Percentiles rank a stretch among this genome's conserved stretches.
phyloP scores from a whole-genome alignment of 805 yeast species.

The Wickerhamomyces chambardii region DNA sequence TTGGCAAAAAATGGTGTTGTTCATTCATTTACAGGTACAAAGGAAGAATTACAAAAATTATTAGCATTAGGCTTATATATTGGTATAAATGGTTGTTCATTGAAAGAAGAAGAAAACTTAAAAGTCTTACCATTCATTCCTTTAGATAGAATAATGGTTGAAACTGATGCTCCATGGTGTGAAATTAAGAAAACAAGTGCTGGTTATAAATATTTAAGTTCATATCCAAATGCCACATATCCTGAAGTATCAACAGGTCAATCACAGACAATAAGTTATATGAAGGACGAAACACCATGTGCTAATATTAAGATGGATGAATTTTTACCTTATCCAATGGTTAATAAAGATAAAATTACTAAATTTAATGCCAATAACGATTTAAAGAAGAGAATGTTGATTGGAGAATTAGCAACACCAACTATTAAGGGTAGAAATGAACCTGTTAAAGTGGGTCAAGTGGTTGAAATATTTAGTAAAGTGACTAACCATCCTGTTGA shows the following conservation, averaged over 20 bases:
- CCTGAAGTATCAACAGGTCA: slow-evolving; percentile 25
- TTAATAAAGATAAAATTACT: slow-evolving; percentile 54
- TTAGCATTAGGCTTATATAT: slow-evolving; percentile 56
- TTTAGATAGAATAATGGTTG: slow-evolving; percentile 60
- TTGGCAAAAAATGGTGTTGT: slow-evolving; percentile 59
- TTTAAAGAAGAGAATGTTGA: slow-evolving; percentile 15
- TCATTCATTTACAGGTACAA: slow-evolving; percentile 89
- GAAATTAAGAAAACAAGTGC: slow-evolving; percentile 83
- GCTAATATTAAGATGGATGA: slow-evolving; percentile 30
- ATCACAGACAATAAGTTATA: slow-evolving; percentile 3
- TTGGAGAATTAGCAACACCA: slow-evolving; percentile 22
- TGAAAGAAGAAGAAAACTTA: slow-evolving; percentile 68
- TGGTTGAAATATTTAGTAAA: slow-evolving; percentile 60
- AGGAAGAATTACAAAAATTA: slow-evolving; percentile 49
- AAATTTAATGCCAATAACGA: slow-evolving; percentile 14
- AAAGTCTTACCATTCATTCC: slow-evolving; percentile 65
- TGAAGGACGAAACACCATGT: slow-evolving; percentile 11
- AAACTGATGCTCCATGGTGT: slow-evolving; percentile 99
- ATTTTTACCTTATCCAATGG: slow-evolving; percentile 49
- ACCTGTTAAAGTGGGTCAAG: slow-evolving; percentile 79
- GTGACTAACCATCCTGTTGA: slow-evolving; percentile 33
- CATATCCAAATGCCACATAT: slow-evolving; percentile 48
- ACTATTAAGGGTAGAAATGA: slow-evolving; percentile 84
- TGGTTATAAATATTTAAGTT: slow-evolving; percentile 46
- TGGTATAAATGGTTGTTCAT: slow-evolving; percentile 90